phyloP scores from a whole-genome alignment of 208 protist species.

The Phytomonas serpens region DNA sequence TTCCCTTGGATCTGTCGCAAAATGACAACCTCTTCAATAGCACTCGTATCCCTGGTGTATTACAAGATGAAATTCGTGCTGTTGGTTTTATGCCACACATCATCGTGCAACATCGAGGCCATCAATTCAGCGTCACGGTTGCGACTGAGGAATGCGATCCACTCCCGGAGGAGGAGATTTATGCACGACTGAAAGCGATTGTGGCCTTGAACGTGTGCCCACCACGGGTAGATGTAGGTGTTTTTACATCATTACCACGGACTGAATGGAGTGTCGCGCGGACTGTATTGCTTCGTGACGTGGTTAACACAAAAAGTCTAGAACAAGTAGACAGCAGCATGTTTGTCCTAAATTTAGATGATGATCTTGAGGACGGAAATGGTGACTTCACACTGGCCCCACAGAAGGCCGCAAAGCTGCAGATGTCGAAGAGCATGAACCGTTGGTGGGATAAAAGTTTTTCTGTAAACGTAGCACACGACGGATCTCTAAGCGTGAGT shows the following conservation, averaged over 20 bases:
- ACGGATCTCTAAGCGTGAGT: slow-evolving; percentile 48
- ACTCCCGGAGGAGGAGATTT: slow-evolving; percentile 64
- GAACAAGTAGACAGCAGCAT: slow-evolving; percentile 70
- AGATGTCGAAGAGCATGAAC: slow-evolving; percentile 30
- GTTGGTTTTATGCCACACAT: slow-evolving; percentile 64
- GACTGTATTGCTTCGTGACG: slow-evolving; percentile 38
- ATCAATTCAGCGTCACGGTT: slow-evolving; percentile 68
- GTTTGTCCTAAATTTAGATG: slow-evolving; percentile 78
- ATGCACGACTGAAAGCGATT: slow-evolving; percentile 67
- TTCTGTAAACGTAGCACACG: slow-evolving; percentile 47
- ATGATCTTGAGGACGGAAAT: slow-evolving; percentile 18
- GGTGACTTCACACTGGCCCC: slow-evolving; percentile 26
- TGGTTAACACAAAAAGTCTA: slow-evolving; percentile 46
- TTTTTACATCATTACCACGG: slow-evolving; percentile 57
- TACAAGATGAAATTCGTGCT: slow-evolving; percentile 71
- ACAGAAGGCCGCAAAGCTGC: slow-evolving; percentile 27
- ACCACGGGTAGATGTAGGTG: slow-evolving; percentile 35
- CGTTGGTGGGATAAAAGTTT: slow-evolving; percentile 90
- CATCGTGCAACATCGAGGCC: slow-evolving; percentile 60
- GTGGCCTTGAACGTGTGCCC: slow-evolving; percentile 24
- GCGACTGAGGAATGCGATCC: slow-evolving; percentile 59
- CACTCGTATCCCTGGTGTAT: slow-evolving; percentile 59
- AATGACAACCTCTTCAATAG: slow-evolving; percentile 78
- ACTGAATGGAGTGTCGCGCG: slow-evolving; percentile 59
- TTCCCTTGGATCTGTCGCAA: slow-evolving; percentile 80